These are phyloP conservation scores for Ustulina deusta DNA, from an alignment of 2,329 filamentous ascomycete species.

Conservation along the genomic window DNA sequence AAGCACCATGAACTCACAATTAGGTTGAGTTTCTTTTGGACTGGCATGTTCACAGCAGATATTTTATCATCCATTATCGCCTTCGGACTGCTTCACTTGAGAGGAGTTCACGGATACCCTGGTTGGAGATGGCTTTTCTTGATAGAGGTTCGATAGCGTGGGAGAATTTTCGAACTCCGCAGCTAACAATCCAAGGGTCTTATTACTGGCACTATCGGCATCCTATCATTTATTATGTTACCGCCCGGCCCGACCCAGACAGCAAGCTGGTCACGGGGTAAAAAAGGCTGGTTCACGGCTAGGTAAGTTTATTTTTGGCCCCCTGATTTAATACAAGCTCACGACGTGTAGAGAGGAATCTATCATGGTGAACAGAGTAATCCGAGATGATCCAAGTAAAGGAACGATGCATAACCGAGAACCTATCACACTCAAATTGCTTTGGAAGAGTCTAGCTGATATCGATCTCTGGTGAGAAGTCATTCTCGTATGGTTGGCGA, in stretches of 20 bases:
- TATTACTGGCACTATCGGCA: conserved; percentile 55
- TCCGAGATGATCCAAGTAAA: conserved; percentile 68
- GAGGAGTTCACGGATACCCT: conserved; percentile 51
- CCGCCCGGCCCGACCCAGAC: conserved; percentile 61
- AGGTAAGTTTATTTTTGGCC: conserved; percentile 45
- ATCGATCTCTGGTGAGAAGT: conserved; percentile 62
- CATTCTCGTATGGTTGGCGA: not conserved
- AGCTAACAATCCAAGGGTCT: conserved; percentile 41
- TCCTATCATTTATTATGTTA: conserved; percentile 64
- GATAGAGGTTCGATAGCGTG: conserved; percentile 56
- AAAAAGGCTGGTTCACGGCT: conserved; percentile 67
- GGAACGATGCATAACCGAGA: conserved; percentile 69
- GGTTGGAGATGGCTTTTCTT: conserved; percentile 64
- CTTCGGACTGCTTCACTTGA: conserved; percentile 54
- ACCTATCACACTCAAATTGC: conserved; percentile 59
- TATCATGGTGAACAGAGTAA: conserved; percentile 68
- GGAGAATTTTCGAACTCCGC: not conserved
- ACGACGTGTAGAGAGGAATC: conserved; percentile 56
- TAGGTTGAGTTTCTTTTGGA: conserved; percentile 55
- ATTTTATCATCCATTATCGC: conserved; percentile 54
- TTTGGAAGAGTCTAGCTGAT: conserved; percentile 63
- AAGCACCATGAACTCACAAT: conserved; percentile 54
- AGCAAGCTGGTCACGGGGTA: conserved; percentile 60
- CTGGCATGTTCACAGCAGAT: conserved; percentile 50
- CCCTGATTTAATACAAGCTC: not conserved